phyloP scores from a whole-genome alignment of 805 yeast species.

The Pichia occidentalis region DNA sequence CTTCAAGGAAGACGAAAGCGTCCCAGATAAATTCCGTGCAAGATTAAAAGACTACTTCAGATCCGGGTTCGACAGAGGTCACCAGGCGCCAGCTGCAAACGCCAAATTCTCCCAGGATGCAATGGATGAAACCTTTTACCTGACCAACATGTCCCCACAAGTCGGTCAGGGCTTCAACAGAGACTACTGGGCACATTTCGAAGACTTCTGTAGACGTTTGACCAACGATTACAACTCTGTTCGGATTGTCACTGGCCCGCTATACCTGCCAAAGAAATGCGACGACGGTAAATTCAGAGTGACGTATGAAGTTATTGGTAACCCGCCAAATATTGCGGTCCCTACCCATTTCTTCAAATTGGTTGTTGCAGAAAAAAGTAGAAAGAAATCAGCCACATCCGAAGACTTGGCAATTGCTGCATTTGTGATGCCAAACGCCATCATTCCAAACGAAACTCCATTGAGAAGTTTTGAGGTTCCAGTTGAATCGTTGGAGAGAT shows the following conservation, averaged over 20 bases:
- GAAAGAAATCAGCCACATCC: slow-evolving; percentile 28
- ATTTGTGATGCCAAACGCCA: slow-evolving; percentile 87
- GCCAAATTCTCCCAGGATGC: slow-evolving; percentile 87
- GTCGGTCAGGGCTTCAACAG: slow-evolving; percentile 97
- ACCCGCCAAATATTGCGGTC: slow-evolving; percentile 93
- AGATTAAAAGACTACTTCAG: slow-evolving; percentile 81
- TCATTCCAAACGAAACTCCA: slow-evolving; percentile 63
- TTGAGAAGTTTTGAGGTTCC: slow-evolving; percentile 80
- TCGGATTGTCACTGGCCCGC: slow-evolving; percentile 88
- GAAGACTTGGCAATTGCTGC: slow-evolving; percentile 73
- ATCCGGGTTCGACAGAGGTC: slow-evolving; percentile 95
- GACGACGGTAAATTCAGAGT: slow-evolving; percentile 81
- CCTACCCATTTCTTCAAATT: slow-evolving; percentile 96
- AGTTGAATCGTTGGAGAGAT: slow-evolving; percentile 77
- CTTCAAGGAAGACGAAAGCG: slow-evolving; percentile 78
- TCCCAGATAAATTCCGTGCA: slow-evolving; percentile 75
- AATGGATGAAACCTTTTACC: slow-evolving; percentile 88
- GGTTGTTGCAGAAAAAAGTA: slow-evolving; percentile 69
- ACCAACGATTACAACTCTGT: slow-evolving; percentile 69
- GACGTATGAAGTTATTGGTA: slow-evolving; percentile 86
- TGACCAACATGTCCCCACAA: slow-evolving; percentile 93
- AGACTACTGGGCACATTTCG: slow-evolving; percentile 97
- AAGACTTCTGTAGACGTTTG: slow-evolving; percentile 76
- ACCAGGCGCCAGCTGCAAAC: slow-evolving; percentile 96
- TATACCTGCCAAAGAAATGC: slow-evolving; percentile 73